These are phyloP conservation scores for Recurvomyces mirabilis DNA, from an alignment of 495 filamentous ascomycete genomes.

Conservation along the genomic window DNA sequence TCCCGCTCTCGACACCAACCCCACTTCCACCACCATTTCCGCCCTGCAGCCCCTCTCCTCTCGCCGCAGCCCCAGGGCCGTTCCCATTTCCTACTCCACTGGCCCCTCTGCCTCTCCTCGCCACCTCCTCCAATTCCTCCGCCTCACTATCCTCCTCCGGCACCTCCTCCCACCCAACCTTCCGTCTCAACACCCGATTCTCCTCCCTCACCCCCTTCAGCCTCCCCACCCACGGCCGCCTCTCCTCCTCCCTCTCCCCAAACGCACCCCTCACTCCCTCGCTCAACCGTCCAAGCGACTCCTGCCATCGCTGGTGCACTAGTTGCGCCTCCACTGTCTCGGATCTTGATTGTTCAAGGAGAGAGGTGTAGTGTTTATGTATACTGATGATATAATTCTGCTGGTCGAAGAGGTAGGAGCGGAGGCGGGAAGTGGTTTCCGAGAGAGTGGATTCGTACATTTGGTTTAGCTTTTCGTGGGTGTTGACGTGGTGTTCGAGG, in stretches of 20 bases:
- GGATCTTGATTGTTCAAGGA: conserved; percentile 47
- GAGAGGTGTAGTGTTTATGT: conserved; percentile 49
- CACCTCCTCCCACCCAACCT: conserved; percentile 26
- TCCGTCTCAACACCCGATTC: conserved; percentile 28
- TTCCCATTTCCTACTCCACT: neutral
- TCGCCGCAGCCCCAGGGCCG: neutral
- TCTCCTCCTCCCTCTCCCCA: conserved; percentile 20
- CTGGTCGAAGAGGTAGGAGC: conserved; percentile 50
- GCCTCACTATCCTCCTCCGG: conserved; percentile 20
- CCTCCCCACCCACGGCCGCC: conserved; percentile 14
- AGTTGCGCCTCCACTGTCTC: conserved; percentile 46
- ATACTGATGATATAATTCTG: conserved; percentile 46
- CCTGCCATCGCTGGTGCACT: conserved; percentile 56
- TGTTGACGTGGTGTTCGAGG: conserved; percentile 39
- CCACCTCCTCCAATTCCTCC: conserved; percentile 18
- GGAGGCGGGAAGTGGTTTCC: conserved; percentile 49
- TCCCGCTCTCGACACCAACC: too few species aligned
- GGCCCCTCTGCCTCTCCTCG: neutral
- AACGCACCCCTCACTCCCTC: conserved; percentile 23
- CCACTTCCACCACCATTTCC: too few species aligned
- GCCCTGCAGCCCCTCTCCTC: neutral
- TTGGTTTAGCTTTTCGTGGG: conserved; percentile 43
- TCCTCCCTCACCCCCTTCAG: conserved; percentile 28
- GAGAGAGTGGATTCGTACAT: conserved; percentile 48
- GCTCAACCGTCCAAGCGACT: conserved; percentile 27